Evolutionary conservation across 2,329 filamentous ascomycete genomes (phyloP).

Genomic region (Penicillium sp.): DNA sequence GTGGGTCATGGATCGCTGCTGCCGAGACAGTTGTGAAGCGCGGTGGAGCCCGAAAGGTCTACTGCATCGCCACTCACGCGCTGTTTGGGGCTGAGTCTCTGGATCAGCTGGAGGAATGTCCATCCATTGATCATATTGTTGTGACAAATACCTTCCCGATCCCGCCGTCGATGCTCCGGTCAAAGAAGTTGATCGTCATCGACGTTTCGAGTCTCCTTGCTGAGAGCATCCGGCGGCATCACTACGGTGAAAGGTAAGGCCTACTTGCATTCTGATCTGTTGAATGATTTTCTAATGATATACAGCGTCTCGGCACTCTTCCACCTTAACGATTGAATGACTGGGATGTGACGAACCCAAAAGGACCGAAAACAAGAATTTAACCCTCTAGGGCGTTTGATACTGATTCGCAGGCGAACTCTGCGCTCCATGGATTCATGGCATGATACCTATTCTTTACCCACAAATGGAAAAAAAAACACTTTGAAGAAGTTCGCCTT

Average conservation of each 20-base stretch:
- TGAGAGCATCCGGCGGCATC: conserved; percentile 92
- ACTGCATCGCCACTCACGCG: conserved; percentile 96
- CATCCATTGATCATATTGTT: conserved; percentile 89
- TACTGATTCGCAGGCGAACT: conserved; percentile 22
- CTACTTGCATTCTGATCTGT: conserved; percentile 52
- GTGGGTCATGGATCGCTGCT: conserved; percentile 93
- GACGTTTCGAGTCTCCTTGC: conserved; percentile 85
- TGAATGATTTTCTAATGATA: background rate
- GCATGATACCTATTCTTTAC: conserved; percentile 25
- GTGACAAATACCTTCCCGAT: conserved; percentile 98
- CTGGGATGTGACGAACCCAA: conserved; percentile 19
- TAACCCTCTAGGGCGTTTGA: conserved; percentile 19
- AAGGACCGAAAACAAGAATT: conserved; percentile 1
- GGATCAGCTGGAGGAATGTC: conserved; percentile 85
- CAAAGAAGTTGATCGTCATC: conserved; percentile 82
- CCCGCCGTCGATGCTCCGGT: conserved; percentile 67
- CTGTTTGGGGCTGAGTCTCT: conserved; percentile 89
- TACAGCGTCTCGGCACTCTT: conserved; percentile 58
- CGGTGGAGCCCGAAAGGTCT: conserved; percentile 87
- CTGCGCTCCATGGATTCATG: conserved; percentile 16
- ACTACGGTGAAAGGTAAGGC: conserved; percentile 79
- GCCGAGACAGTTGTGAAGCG: conserved; percentile 95
- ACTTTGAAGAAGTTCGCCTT: conserved; percentile 8
- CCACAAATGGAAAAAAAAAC: conserved; percentile 13
- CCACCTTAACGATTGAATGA: conserved; percentile 56